Evolutionary conservation across 306 rosid species (phyloP).

Genomic region (Oemleria cerasiformis): DNA sequence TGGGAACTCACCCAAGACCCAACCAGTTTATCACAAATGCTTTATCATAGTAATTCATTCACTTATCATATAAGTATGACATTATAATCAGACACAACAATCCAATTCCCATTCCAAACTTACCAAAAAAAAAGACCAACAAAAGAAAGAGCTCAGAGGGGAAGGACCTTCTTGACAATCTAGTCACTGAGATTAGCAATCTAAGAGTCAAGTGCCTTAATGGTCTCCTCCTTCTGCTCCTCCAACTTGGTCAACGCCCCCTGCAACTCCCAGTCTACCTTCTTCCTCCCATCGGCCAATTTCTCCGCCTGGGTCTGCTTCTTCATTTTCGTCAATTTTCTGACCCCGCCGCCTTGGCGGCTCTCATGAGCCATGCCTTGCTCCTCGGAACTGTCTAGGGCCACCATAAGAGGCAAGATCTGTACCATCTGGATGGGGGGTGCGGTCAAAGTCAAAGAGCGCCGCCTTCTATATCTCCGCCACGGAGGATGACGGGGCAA

Average conservation of each 20-base stretch:
- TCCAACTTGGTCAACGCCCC: constrained; percentile 71
- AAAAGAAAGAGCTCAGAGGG: constrained; percentile 30
- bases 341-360: constrained; percentile 80
- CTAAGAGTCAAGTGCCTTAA: constrained; percentile 81
- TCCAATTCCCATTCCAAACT: background rate
- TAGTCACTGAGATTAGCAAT: constrained; percentile 69
- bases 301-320: constrained; percentile 83
- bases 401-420: constrained; percentile 74
- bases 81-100: background rate
- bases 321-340: constrained; percentile 84
- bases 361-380: constrained; percentile 73
- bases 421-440: constrained; percentile 70
- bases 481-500: constrained; percentile 64
- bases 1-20: too few species aligned
- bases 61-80: background rate
- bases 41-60: background rate
- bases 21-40: too few species aligned
- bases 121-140: background rate
- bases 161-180: constrained; percentile 93
- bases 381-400: constrained; percentile 74
- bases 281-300: constrained; percentile 71
- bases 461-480: constrained; percentile 74
- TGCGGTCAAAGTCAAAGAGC: constrained; percentile 84
- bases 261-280: constrained; percentile 73
- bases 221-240: constrained; percentile 68